Conservation (phyloP, 257 asterid species). For the Rauvolfia tetraphylla region DNA sequence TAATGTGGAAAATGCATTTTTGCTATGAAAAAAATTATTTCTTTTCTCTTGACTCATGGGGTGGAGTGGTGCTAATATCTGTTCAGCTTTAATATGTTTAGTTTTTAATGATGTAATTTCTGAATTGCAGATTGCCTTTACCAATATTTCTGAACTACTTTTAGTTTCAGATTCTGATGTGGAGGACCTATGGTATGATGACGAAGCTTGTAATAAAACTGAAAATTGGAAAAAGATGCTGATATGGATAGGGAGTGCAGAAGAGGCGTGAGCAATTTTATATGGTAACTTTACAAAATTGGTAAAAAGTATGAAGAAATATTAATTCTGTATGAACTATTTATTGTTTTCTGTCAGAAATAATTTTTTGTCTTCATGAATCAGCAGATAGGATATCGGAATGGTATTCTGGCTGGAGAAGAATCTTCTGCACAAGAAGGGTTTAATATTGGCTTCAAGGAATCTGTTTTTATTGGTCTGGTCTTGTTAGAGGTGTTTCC, state of each 20-base stretch:
- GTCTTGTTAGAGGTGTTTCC: constrained; percentile 63
- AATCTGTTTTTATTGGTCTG: constrained; percentile 58
- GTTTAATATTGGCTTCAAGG: constrained; percentile 68
- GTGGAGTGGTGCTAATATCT: background rate
- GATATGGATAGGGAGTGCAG: constrained; percentile 77
- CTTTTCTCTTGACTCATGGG: too few species aligned
- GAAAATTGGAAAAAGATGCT: constrained; percentile 27
- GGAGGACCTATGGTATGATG: constrained; percentile 61
- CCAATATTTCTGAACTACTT: background rate
- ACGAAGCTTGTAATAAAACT: constrained; percentile 47
- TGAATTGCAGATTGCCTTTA: background rate
- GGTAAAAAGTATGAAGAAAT: background rate
- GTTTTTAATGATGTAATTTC: too few species aligned
- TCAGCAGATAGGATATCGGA: constrained; percentile 88
- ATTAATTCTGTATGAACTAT: background rate
- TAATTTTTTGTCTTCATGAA: constrained; percentile 24
- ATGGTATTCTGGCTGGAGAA: constrained; percentile 81
- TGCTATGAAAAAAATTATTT: too few species aligned
- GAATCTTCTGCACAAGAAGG: constrained; percentile 86
- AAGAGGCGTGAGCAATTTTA: constrained; percentile 67
- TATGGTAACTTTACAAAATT: constrained; percentile 47
- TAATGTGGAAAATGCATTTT: too few species aligned
- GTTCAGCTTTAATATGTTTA: background rate
- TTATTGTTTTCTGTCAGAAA: background rate
- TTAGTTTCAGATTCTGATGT: constrained; percentile 36